phyloP scores from a whole-genome alignment of 805 yeast genomes.

The Suhomyces kilbournensis region DNA sequence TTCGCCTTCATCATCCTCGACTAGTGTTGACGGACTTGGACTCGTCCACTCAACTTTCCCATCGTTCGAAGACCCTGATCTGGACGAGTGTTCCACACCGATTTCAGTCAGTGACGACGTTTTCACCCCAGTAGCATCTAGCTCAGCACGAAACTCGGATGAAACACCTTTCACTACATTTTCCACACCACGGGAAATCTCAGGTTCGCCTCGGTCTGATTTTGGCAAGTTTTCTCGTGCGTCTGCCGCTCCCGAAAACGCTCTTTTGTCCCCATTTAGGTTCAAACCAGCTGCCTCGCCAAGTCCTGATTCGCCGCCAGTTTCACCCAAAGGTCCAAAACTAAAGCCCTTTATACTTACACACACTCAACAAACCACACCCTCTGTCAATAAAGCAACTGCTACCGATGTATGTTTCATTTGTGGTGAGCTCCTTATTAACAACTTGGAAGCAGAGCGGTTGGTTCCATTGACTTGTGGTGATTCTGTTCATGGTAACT shows the following conservation, averaged over 20 bases:
- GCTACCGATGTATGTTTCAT: conserved; percentile 36
- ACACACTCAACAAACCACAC: background rate
- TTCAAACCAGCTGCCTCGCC: background rate
- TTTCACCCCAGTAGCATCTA: background rate
- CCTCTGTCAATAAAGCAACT: background rate
- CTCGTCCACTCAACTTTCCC: background rate
- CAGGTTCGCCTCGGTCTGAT: background rate
- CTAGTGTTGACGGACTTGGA: background rate
- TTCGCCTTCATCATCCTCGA: background rate
- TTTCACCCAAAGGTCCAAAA: background rate
- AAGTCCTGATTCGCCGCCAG: background rate
- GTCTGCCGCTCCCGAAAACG: background rate
- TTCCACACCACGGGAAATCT: background rate
- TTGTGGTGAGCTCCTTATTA: conserved; percentile 51
- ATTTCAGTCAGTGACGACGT: background rate
- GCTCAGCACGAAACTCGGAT: background rate
- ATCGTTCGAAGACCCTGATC: background rate
- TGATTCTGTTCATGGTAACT: conserved; percentile 58
- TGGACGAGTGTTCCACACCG: background rate
- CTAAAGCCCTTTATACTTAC: background rate
- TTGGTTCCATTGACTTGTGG: conserved; percentile 51
- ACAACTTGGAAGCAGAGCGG: conserved; percentile 43
- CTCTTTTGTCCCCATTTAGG: background rate
- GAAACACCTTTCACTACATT: background rate
- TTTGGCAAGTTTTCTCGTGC: background rate